Conservation (phyloP, 2,329 filamentous ascomycete species). For the Hymenoscyphus fraxineus region DNA sequence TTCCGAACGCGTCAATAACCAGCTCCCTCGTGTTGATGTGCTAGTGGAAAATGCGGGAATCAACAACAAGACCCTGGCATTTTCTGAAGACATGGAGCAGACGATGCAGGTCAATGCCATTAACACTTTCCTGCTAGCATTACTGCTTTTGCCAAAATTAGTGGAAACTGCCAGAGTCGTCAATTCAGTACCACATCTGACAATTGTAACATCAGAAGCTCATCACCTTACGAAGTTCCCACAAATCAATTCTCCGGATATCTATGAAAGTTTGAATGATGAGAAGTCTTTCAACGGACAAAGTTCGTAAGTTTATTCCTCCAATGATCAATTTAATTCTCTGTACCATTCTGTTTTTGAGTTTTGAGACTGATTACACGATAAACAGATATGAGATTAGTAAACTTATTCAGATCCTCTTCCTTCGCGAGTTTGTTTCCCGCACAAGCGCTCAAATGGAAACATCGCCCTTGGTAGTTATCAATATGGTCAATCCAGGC, state of each 20-base stretch:
- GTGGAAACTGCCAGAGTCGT: conserved; percentile 26
- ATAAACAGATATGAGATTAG: conserved; percentile 28
- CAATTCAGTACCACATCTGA: conserved; percentile 25
- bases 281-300: conserved; percentile 11
- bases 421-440: conserved; percentile 23
- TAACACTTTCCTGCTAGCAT: conserved; percentile 11
- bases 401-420: conserved; percentile 27
- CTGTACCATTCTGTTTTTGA: neutral
- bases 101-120: conserved; percentile 14
- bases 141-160: conserved; percentile 16
- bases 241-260: neutral
- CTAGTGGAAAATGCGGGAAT: conserved; percentile 19
- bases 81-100: conserved; percentile 8
- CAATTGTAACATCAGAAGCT: neutral
- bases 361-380: neutral
- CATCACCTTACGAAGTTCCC: neutral
- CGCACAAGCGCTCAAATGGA: neutral
- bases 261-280: neutral
- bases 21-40: conserved; percentile 16
- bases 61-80: neutral
- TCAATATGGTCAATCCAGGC: conserved; percentile 22
- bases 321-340: too few relatives aligned
- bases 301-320: conserved; percentile 18
- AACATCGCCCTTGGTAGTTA: conserved; percentile 19
- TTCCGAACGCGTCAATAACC: conserved; percentile 15